Percentiles rank a stretch among this genome's conserved stretches.
Conservation (phyloP, 176 grass and related monocot genomes). For the Oryza glaberrima region DNA sequence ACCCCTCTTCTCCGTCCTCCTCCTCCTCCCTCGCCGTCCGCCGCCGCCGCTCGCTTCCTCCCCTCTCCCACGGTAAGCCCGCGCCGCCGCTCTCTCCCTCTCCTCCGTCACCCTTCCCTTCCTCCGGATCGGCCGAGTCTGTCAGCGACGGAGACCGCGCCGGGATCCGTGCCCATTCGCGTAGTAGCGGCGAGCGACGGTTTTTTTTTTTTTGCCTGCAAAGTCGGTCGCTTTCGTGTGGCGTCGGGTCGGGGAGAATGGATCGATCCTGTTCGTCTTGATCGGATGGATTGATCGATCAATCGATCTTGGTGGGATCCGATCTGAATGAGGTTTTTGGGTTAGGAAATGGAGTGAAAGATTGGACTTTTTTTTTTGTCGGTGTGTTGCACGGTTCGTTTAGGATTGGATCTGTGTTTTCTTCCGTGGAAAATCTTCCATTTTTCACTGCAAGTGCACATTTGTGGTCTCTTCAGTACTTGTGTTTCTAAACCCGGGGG, state of each 20-base stretch:
- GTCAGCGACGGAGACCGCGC: too few relatives aligned
- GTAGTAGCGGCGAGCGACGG: background rate
- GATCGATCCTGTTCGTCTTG: background rate
- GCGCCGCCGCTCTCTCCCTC: background rate
- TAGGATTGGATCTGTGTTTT: conserved; percentile 9
- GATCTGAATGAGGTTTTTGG: background rate
- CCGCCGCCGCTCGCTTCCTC: background rate
- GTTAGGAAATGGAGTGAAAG: background rate
- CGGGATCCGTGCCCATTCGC: background rate
- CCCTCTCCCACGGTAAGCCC: conserved; percentile 39
- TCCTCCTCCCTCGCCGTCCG: background rate
- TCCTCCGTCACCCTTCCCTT: too few relatives aligned
- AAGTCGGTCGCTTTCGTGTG: background rate
- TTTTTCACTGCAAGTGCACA: background rate
- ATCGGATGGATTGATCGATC: background rate
- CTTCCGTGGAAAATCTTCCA: background rate
- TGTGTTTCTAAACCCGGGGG: background rate
- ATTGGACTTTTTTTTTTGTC: background rate
- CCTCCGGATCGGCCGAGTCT: background rate
- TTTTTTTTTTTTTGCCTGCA: too few relatives aligned
- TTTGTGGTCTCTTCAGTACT: background rate
- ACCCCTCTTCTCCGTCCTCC: conserved; percentile 10
- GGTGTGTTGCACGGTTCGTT: too few relatives aligned
- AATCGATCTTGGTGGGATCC: background rate
- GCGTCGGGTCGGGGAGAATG: too few relatives aligned